Conservation (phyloP, 257 asterid genomes). For the Nicotiana tomentosiformis region DNA sequence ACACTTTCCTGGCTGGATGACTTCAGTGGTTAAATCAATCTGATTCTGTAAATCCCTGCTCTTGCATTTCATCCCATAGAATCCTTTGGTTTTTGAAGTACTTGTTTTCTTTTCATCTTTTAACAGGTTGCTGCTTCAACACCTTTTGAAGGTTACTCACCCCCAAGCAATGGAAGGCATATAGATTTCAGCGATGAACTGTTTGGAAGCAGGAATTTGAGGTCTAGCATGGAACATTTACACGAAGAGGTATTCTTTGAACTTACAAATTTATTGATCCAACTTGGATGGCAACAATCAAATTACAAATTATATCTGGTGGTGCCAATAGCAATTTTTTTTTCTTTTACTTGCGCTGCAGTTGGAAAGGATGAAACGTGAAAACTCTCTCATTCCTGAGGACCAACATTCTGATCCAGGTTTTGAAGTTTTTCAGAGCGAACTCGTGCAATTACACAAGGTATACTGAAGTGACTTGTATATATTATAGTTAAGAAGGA, state of each 20-base stretch:
- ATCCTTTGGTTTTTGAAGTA: constrained; percentile 15
- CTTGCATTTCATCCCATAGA: background rate
- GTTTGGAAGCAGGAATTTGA: constrained; percentile 46
- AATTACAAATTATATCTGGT: background rate
- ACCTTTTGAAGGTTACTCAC: constrained; percentile 20
- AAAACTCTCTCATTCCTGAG: constrained; percentile 37
- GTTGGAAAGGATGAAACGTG: constrained; percentile 92
- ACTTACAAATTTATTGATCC: background rate
- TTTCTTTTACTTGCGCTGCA: constrained; percentile 31
- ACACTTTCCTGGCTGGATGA: background rate
- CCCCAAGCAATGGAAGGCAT: constrained; percentile 33
- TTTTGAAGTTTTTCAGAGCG: constrained; percentile 40
- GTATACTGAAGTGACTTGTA: constrained; percentile 31
- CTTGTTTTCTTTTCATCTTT: constrained; percentile 6
- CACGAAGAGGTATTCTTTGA: constrained; percentile 64
- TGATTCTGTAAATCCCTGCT: background rate
- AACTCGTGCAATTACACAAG: constrained; percentile 56
- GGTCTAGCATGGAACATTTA: constrained; percentile 76
- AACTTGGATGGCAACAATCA: background rate
- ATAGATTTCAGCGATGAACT: constrained; percentile 21
- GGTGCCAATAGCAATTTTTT: background rate
- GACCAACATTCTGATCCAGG: constrained; percentile 33
- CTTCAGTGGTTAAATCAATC: background rate
- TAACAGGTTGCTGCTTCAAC: constrained; percentile 33
- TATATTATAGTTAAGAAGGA: background rate